These are phyloP conservation scores for Colletotrichum tabaci DNA, from an alignment of 2,329 filamentous ascomycete species.

Conservation along the genomic window DNA sequence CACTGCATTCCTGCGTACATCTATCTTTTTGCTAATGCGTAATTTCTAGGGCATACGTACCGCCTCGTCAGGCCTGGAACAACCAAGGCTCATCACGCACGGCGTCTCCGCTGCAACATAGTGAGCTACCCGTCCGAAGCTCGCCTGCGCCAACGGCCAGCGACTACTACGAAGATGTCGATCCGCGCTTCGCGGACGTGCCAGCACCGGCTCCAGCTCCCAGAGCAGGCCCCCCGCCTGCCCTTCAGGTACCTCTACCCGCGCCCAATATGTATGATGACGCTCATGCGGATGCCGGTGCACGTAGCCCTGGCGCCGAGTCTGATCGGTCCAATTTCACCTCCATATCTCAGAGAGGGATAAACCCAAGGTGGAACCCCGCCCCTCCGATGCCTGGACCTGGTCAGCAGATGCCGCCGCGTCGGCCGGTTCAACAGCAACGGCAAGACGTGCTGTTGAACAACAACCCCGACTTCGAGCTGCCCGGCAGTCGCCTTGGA, in stretches of 20 bases:
- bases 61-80: conserved; percentile 71
- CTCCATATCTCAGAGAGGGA: conserved; percentile 87
- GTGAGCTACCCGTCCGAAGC: conserved; percentile 55
- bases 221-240: conserved; percentile 44
- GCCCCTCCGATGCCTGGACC: conserved; percentile 60
- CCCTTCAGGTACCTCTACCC: conserved; percentile 43
- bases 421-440: conserved; percentile 61
- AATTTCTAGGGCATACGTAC: conserved; percentile 68
- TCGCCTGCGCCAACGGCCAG: conserved; percentile 53
- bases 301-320: conserved; percentile 77
- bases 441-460: conserved; percentile 82
- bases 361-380: conserved; percentile 90
- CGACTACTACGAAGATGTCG: conserved; percentile 93
- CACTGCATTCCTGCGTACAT: conserved; percentile 22
- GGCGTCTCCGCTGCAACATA: conserved; percentile 60
- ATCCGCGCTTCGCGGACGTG: conserved; percentile 80
- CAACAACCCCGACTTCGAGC: conserved; percentile 87
- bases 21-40: conserved; percentile 49
- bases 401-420: conserved; percentile 59
- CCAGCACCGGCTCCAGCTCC: conserved; percentile 22
- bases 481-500: conserved; percentile 66
- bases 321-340: conserved; percentile 91
- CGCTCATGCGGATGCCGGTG: conserved; percentile 66
- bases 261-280: conserved; percentile 72
- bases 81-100: conserved; percentile 59